Evolutionary conservation across 306 rosid genomes (phyloP).

Genomic region (Rosa persica): DNA sequence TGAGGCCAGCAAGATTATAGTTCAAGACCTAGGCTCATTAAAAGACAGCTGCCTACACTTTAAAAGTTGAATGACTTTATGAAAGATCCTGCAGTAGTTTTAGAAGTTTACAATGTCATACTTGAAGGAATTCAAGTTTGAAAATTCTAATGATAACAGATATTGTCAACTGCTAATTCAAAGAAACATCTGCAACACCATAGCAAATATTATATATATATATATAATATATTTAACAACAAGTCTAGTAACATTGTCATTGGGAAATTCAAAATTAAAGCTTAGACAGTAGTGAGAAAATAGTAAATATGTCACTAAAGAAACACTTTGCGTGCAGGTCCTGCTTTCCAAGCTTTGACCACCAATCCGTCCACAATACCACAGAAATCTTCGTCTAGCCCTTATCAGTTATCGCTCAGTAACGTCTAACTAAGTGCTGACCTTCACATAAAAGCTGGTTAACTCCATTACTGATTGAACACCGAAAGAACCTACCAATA

Average conservation of each 20-base stretch:
- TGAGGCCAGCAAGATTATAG: slow-evolving; percentile 29
- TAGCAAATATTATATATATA: neutral
- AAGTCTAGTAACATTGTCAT: neutral
- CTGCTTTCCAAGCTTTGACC: neutral
- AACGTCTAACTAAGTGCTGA: neutral
- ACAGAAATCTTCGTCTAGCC: neutral
- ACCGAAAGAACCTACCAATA: neutral
- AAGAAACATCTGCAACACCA: neutral
- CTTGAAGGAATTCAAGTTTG: neutral
- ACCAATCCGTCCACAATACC: neutral
- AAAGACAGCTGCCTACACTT: neutral
- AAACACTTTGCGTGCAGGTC: neutral
- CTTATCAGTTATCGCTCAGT: neutral
- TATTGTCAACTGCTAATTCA: neutral
- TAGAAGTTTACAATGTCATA: slow-evolving; percentile 1
- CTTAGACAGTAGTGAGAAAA: neutral
- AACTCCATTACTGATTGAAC: neutral
- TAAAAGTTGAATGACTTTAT: neutral
- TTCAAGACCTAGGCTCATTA: slow-evolving; percentile 23
- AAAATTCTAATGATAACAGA: neutral
- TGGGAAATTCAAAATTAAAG: neutral
- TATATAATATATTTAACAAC: neutral
- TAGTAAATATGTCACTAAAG: neutral
- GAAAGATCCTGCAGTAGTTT: slow-evolving; percentile 25
- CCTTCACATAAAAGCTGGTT: neutral